Conservation (phyloP, 2,329 filamentous ascomycete genomes). For the Myriosclerotinia duriaeana region DNA sequence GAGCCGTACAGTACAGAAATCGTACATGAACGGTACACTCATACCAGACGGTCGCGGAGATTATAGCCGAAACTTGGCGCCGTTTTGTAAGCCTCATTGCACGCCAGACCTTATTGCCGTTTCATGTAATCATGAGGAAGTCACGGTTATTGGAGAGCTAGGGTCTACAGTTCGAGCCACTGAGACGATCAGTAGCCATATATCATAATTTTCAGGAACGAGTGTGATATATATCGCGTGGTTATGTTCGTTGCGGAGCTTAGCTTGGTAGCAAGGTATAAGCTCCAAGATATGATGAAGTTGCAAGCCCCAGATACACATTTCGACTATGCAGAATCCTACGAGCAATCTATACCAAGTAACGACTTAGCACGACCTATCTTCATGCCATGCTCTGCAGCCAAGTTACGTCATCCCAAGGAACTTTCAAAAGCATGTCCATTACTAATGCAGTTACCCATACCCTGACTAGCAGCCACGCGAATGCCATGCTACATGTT, state of each 20-base stretch:
- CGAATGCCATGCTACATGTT: neutral
- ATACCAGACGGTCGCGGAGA: neutral
- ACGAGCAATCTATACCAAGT: neutral
- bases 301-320: neutral
- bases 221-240: neutral
- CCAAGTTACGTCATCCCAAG: neutral
- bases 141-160: neutral
- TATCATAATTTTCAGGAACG: neutral
- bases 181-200: neutral
- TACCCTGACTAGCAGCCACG: neutral
- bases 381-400: neutral
- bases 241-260: neutral
- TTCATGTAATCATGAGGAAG: neutral
- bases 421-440: neutral
- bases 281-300: neutral
- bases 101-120: neutral
- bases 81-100: conserved; percentile 1
- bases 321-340: neutral
- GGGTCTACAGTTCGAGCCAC: neutral
- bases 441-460: neutral
- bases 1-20: neutral
- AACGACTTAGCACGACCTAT: neutral
- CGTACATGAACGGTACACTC: neutral
- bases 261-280: no score
- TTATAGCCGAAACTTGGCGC: neutral